Evolutionary conservation across 306 rosid genomes (phyloP).

Genomic region (Luffa aegyptiaca): DNA sequence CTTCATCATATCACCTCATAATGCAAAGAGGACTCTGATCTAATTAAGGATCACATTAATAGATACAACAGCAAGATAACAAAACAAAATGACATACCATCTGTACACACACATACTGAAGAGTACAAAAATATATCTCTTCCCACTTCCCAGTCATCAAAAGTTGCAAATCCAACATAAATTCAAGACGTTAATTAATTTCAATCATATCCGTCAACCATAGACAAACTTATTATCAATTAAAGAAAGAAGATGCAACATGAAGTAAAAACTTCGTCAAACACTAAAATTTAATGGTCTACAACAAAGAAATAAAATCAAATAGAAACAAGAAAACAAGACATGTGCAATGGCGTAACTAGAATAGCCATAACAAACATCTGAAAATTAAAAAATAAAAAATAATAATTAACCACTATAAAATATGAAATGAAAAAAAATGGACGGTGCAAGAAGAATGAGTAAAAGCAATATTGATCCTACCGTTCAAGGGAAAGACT

Average conservation of each 20-base stretch:
- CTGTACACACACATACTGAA: background rate
- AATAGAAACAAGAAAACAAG: background rate
- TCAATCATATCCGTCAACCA: background rate
- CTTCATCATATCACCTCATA: conserved; percentile 36
- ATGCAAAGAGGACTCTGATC: background rate
- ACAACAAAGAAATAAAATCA: background rate
- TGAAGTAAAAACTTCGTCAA: background rate
- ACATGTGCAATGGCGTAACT: background rate
- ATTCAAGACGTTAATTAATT: background rate
- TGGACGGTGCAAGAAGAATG: background rate
- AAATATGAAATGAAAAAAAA: background rate
- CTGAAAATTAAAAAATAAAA: background rate
- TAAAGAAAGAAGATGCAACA: background rate
- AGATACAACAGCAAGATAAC: background rate
- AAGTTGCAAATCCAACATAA: background rate
- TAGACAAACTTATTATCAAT: background rate
- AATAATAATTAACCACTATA: background rate
- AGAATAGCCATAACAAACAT: background rate
- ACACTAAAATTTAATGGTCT: background rate
- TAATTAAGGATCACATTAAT: background rate
- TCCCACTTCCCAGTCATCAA: background rate
- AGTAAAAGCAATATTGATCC: background rate
- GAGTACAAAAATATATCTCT: background rate
- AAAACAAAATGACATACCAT: background rate
- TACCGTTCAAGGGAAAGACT: background rate